Conservation (phyloP, 371 early-diverging fungal genomes). For the Apophysomyces sp. region DNA sequence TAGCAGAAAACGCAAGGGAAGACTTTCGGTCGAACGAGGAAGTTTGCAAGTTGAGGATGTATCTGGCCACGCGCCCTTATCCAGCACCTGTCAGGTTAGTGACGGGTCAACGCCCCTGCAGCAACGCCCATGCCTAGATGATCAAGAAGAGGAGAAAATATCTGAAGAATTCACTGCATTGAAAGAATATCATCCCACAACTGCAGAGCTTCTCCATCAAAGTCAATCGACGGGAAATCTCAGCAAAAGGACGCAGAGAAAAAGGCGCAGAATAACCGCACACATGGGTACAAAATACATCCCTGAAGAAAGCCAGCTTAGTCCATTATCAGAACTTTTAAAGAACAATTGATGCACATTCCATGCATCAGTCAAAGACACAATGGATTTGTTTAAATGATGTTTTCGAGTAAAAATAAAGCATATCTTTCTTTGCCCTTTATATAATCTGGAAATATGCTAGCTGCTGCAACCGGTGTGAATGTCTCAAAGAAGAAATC, state of each 20-base stretch:
- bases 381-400: not conserved
- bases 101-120: not conserved
- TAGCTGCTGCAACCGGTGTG: not conserved
- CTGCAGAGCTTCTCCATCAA: not conserved
- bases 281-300: not conserved
- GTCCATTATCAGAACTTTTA: not conserved
- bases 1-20: not conserved
- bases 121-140: not conserved
- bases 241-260: not conserved
- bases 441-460: constrained; percentile 27
- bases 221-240: not conserved
- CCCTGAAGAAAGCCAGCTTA: not conserved
- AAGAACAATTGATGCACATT: not conserved
- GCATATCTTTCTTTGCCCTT: constrained; percentile 20
- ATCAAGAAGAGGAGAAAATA: not conserved
- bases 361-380: not conserved
- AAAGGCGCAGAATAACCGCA: not conserved
- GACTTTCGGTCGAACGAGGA: not conserved
- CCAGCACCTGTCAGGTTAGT: not conserved
- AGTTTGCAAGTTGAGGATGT: not conserved
- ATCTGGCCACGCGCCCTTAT: not conserved
- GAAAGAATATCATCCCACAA: not conserved
- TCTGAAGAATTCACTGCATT: not conserved
- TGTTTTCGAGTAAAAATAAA: constrained; percentile 1
- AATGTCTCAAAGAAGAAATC: constrained; percentile 1